Evolutionary conservation across 495 filamentous ascomycete genomes (phyloP), one percentile per base, ranked within the genome.

Genomic region (Haplographium delicatum): DNA sequence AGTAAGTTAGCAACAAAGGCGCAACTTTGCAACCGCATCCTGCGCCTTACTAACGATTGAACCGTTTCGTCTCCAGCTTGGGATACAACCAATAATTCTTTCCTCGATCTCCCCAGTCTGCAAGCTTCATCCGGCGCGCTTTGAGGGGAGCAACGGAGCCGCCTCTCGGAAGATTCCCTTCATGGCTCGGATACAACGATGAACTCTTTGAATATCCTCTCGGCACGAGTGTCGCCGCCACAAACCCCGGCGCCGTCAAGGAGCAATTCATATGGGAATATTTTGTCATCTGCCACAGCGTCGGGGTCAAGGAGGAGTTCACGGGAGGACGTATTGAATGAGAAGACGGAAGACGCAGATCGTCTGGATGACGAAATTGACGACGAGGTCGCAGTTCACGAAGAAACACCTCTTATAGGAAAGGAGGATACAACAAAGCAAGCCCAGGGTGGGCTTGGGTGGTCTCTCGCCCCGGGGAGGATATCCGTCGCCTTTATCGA

Each of bases 201-300:
- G 91, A 96, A 97, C 84, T 95, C 91, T 62, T 72, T 97, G 74
- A 95, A 95, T 69, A 86, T 96, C 67, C 77, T 98, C 66, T 94
- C 89, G 57, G 80, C 87, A 65, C 83, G 86, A 72, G 88, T 93
- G 50, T 79, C 76, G 56, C 76, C 75, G 52, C 63, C 75, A 38
- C 64, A 75, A 54, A 80, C 73, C 60, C 72, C 74, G 11, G 63
- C 66, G 31, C 81, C 81, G 44, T 76, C 80, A 49, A 74, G 84
- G 68, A 81, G 82, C 46, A 84, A 80, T 58, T 86, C 83, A 11
- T 73, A 84, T 51, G 76, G 73, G 52, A 76, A 82, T 26, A 67
- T 76, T 31, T 63, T 73, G 50, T 64, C 72, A 15, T 63, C 75
- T 26, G 63, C 71, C 27, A 62, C 64, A 15, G 46, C 51, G 8